phyloP scores from a whole-genome alignment of 208 protist species.

The Borovskyia barvae region DNA sequence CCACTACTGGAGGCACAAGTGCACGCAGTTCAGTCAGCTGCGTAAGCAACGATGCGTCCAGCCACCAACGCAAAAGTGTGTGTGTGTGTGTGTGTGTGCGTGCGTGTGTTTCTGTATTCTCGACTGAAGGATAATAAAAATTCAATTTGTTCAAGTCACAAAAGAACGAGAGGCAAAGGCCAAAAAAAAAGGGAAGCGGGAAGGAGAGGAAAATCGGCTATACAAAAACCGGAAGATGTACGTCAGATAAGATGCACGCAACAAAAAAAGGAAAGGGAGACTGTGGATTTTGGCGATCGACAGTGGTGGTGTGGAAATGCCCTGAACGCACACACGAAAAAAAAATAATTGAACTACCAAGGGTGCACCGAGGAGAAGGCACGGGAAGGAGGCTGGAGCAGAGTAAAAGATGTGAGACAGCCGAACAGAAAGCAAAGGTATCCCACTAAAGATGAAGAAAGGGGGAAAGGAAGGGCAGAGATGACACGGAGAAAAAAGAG shows the following conservation, averaged over 20 bases:
- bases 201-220: no score
- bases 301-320: neutral
- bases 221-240: no score
- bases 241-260: neutral
- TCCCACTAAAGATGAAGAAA: neutral
- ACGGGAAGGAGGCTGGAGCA: neutral
- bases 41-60: no score
- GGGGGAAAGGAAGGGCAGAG: neutral
- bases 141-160: neutral
- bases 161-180: neutral
- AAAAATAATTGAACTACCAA: no score
- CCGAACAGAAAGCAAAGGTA: neutral
- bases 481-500: neutral
- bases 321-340: no score
- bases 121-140: no score
- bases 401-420: neutral
- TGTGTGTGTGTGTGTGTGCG: neutral
- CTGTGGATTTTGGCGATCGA: neutral
- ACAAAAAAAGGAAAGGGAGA: neutral
- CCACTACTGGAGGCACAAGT: no score
- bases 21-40: no score
- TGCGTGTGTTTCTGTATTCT: neutral
- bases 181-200: neutral
- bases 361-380: neutral
- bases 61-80: no score